Conservation (phyloP, 106 monocot genomes). For the Chionographis japonica region DNA sequence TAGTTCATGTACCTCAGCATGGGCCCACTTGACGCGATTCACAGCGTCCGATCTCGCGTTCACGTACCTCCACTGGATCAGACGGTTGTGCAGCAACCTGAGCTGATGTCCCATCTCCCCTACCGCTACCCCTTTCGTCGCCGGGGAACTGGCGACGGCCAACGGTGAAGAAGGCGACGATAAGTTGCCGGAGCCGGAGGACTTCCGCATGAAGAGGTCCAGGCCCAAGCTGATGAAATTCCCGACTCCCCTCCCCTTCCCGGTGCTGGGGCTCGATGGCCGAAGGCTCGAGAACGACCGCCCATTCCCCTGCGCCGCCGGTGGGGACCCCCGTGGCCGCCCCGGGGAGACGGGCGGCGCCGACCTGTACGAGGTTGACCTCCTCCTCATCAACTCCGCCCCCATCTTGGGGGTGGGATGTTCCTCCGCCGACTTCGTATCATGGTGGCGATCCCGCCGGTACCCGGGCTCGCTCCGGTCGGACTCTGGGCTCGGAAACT, state of each 20-base stretch:
- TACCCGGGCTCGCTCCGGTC: neutral
- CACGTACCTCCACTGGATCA: conserved; percentile 7
- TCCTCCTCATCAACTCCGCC: neutral
- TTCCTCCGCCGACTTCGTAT: neutral
- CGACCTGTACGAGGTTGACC: neutral
- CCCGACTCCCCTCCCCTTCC: conserved; percentile 3
- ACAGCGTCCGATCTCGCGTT: conserved; percentile 6
- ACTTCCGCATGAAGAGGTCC: conserved; percentile 6
- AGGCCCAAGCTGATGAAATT: conserved; percentile 1
- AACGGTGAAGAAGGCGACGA: neutral
- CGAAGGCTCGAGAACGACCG: conserved; percentile 3
- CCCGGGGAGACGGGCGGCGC: neutral
- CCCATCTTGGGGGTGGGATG: neutral
- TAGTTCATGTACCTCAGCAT: neutral
- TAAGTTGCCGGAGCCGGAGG: neutral
- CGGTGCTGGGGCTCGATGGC: conserved; percentile 1
- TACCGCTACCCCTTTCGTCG: neutral
- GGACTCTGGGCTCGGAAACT: neutral
- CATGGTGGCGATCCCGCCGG: neutral
- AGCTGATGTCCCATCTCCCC: conserved; percentile 4
- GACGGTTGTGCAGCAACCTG: neutral
- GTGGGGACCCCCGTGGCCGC: neutral
- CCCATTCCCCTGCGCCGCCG: neutral
- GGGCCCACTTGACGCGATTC: neutral
- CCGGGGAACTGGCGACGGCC: neutral